Base-by-base conservation (phyloP, 2,329 filamentous ascomycete genomes). In the Fusarium nisikadoi region DNA sequence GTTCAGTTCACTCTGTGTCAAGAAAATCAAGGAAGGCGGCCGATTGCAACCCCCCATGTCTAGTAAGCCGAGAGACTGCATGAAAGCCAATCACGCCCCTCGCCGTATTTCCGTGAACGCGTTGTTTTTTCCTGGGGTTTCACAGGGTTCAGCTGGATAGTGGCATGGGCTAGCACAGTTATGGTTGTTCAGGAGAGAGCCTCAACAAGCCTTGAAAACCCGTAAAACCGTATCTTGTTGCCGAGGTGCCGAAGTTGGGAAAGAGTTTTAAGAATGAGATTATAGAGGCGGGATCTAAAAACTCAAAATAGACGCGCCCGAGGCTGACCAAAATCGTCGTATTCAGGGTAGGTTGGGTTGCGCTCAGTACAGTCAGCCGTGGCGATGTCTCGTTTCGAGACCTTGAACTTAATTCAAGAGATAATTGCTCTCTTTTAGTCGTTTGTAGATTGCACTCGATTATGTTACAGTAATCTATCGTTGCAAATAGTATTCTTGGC, bases 1-100 rank as follows among this genome's bases (percentile, higher is more conserved):
- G 45, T 45, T 35, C 25, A 31, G 55, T 52, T 55, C 49, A 47
- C 50, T 35, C 25, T 46, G 46, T 43, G 42, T 53, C 49, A 43
- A 49, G 27, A 43, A 23, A 42, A 36, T 49, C 45, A 43, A 62
- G n/a, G 25, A 53, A 53, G 19, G 8, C 25, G 25, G 5, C 49
- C 49, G 49, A 53, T 53, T 13, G 49, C 64, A 39, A 47, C 33
- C 27, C 23, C 49, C 59, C 35, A 54, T 49, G 46, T 52, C 59
- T 56, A 42, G 38, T 42, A 46, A 49, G 29, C 29, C 35, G n/a
- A 33, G 31, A 50, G 31, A 9, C 29, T 45, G 14, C 29, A 42
- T 9, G 13, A 47, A 59, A 36, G 39, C 68, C 68, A 71, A 72
- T 72, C 45, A 69, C 17, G 17, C 39, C n/a, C 52, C 47, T 14